These are phyloP conservation scores for Chrysopogon serrulatus DNA, from an alignment of 176 grass and related monocot species.

Conservation along the genomic window DNA sequence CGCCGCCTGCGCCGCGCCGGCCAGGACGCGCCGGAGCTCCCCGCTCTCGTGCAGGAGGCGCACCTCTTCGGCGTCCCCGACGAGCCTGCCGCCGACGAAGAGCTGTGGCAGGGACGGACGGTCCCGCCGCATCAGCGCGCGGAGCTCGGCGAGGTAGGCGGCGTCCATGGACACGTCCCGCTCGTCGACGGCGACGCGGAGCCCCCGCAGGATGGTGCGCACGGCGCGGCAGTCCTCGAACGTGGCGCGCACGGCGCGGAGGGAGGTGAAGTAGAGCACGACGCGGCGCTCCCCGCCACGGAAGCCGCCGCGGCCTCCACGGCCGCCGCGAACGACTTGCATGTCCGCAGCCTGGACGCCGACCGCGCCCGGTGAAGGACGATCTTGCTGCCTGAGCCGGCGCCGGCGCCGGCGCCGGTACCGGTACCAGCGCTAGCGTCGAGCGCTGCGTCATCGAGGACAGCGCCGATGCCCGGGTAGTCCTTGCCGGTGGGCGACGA, in stretches of 20 bases:
- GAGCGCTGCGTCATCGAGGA: conserved; percentile 26
- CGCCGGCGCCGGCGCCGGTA: background rate
- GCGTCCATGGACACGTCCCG: conserved; percentile 88
- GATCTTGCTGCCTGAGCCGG: background rate
- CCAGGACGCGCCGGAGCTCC: conserved; percentile 59
- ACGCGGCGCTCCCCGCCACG: conserved; percentile 41
- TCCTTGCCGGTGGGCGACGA: conserved; percentile 16
- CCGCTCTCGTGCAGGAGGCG: conserved; percentile 71
- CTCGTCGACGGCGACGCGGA: conserved; percentile 84
- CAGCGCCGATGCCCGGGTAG: conserved; percentile 32
- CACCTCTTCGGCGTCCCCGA: conserved; percentile 76
- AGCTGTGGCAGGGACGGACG: conserved; percentile 60
- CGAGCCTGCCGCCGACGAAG: conserved; percentile 64
- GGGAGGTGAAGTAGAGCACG: conserved; percentile 91
- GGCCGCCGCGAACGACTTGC: conserved; percentile 41
- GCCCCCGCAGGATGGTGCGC: conserved; percentile 55
- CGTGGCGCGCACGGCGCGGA: conserved; percentile 66
- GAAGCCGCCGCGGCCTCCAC: conserved; percentile 31
- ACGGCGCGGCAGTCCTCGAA: conserved; percentile 70
- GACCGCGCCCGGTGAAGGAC: conserved; percentile 46
- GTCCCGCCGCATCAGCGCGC: conserved; percentile 36
- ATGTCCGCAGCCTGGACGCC: conserved; percentile 25
- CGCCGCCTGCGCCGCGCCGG: conserved; percentile 21
- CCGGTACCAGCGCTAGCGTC: background rate
- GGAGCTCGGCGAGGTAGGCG: conserved; percentile 64